Evolutionary conservation across 306 rosid species (phyloP).

Genomic region (Prunus salicina): DNA sequence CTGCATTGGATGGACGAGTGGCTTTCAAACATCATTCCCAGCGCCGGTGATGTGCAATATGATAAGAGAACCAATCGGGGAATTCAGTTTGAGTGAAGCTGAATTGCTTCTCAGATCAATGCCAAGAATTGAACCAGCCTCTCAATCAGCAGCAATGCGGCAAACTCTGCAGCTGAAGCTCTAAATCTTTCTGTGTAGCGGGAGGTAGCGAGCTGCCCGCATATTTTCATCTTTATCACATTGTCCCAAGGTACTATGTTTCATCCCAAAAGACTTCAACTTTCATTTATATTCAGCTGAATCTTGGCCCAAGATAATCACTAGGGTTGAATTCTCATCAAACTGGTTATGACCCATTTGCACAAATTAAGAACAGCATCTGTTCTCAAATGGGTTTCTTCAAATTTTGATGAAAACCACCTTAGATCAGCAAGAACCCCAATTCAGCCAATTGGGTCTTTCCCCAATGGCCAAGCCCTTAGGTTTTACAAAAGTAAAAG

Average conservation of each 20-base stretch:
- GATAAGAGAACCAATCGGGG: not conserved
- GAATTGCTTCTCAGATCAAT: not conserved
- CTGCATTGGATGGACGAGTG: too few relatives aligned
- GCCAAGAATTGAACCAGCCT: not conserved
- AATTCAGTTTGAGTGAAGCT: not conserved
- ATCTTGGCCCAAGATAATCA: not conserved
- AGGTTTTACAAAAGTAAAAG: slow-evolving; percentile 38
- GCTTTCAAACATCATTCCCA: not conserved
- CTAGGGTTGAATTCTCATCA: not conserved
- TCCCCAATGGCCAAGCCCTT: slow-evolving; percentile 31
- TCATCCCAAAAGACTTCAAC: not conserved
- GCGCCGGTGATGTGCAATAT: not conserved
- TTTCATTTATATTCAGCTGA: not conserved
- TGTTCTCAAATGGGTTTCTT: slow-evolving; percentile 24
- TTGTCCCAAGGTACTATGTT: slow-evolving; percentile 20
- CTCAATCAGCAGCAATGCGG: not conserved
- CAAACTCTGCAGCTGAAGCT: not conserved
- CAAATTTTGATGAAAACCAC: slow-evolving; percentile 22
- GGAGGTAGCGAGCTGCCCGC: too few relatives aligned
- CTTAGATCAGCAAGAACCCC: slow-evolving; percentile 6
- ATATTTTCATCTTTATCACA: too few relatives aligned
- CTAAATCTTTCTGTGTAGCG: too few relatives aligned
- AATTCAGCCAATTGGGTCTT: slow-evolving; percentile 16
- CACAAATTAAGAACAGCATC: slow-evolving; percentile 29
- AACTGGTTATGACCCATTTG: slow-evolving; percentile 42